Percentiles rank a stretch among this genome's conserved stretches.
These are phyloP conservation scores for Pseudogymnoascus sp. DNA, from an alignment of 2,329 filamentous ascomycete genomes.

Conservation along the genomic window DNA sequence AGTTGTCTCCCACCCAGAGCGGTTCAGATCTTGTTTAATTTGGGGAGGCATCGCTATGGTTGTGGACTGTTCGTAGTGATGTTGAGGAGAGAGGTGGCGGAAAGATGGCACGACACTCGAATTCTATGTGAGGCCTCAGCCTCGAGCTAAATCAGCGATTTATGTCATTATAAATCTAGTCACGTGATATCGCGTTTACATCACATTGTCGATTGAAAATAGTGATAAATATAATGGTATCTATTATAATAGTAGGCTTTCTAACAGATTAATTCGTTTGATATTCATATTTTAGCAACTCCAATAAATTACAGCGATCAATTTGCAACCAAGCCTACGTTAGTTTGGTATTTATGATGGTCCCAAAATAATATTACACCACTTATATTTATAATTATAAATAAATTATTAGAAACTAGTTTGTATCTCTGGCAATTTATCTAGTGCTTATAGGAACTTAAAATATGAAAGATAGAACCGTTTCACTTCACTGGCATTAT, in stretches of 20 bases:
- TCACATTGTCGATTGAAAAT: neutral
- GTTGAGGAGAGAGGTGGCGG: neutral
- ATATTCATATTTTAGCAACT: neutral
- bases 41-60: slow-evolving; percentile 66
- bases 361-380: neutral
- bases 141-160: neutral
- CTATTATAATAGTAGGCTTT: neutral
- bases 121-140: slow-evolving; percentile 7
- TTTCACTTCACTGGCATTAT: too few species aligned
- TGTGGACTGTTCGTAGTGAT: neutral
- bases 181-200: neutral
- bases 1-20: slow-evolving; percentile 91
- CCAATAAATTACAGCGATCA: too few species aligned
- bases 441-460: too few species aligned
- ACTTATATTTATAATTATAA: neutral
- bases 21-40: slow-evolving; percentile 93
- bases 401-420: too few species aligned
- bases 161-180: slow-evolving; percentile 6
- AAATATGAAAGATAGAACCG: too few species aligned
- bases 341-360: neutral
- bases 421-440: too few species aligned
- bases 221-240: neutral
- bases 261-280: neutral
- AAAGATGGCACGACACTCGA: neutral
- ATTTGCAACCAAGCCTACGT: too few species aligned